Evolutionary conservation across 2,329 filamentous ascomycete species (phyloP).

Genomic region (Chaetomium strumarium): DNA sequence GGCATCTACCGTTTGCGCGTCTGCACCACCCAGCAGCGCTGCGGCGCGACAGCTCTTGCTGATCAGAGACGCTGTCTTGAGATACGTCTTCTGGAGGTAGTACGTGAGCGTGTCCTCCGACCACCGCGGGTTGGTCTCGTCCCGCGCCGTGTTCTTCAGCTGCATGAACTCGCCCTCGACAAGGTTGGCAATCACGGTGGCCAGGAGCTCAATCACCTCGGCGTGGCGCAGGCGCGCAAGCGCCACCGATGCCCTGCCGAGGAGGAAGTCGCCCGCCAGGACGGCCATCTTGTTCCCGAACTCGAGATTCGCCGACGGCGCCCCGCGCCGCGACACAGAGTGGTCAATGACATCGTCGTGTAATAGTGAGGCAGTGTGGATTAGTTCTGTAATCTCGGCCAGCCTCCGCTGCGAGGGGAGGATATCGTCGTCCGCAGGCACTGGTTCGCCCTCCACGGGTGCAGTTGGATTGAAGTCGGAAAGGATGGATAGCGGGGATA

Average conservation of each 20-base stretch:
- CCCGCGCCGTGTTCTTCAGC: constrained; percentile 87
- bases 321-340: constrained; percentile 75
- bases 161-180: constrained; percentile 99
- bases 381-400: constrained; percentile 94
- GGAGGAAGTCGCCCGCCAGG: constrained; percentile 89
- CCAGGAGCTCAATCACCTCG: constrained; percentile 89
- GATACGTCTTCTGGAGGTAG: constrained; percentile 96
- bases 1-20: constrained; percentile 76
- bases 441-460: constrained; percentile 38
- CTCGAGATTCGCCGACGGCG: constrained; percentile 83
- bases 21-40: constrained; percentile 72
- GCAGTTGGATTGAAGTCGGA: constrained; percentile 75
- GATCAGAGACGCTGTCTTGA: constrained; percentile 93
- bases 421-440: constrained; percentile 56
- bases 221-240: constrained; percentile 84
- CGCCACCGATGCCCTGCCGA: constrained; percentile 88
- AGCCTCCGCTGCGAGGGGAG: constrained; percentile 88
- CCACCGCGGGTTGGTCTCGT: constrained; percentile 78
- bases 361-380: constrained; percentile 91
- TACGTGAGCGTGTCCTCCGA: constrained; percentile 86
- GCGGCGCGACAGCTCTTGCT: constrained; percentile 92
- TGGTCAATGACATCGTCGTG: constrained; percentile 99
- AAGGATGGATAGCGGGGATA: constrained; percentile 55
- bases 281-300: constrained; percentile 99
- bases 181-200: constrained; percentile 94